A percentile compares a stretch with the other conserved stretches of the same genome.
Conservation (phyloP, 768 basidiomycete genomes). For the Suillus americanus region DNA sequence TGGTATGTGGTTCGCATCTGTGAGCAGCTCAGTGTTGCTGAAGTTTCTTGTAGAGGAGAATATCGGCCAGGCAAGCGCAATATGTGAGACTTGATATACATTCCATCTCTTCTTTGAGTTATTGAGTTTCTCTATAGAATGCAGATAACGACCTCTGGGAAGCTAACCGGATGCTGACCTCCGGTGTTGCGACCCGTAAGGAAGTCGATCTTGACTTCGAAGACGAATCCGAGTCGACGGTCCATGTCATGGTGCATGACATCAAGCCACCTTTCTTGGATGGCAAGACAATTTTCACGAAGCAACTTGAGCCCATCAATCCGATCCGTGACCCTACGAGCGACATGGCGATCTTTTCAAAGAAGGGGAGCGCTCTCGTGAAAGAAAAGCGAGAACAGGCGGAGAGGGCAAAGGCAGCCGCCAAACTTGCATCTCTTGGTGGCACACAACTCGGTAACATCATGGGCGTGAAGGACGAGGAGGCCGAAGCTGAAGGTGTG, state of each 20-base stretch:
- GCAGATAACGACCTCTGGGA: slow-evolving; percentile 99
- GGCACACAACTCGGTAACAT: slow-evolving; percentile 96
- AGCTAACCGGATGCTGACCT: slow-evolving; percentile 95
- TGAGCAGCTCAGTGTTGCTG: slow-evolving; percentile 13
- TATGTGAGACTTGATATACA: slow-evolving; percentile 55
- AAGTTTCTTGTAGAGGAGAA: slow-evolving; percentile 58
- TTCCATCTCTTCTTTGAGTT: slow-evolving; percentile 11
- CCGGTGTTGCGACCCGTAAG: slow-evolving; percentile 88
- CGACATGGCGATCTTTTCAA: slow-evolving; percentile 94
- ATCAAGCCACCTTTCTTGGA: slow-evolving; percentile 98
- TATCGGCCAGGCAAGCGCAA: slow-evolving; percentile 95
- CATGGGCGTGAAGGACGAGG: slow-evolving; percentile 95
- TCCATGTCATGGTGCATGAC: slow-evolving; percentile 97
- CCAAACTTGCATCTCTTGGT: slow-evolving; percentile 88
- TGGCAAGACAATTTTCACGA: slow-evolving; percentile 93
- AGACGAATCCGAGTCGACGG: slow-evolving; percentile 93
- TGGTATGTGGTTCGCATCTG: slow-evolving; percentile 42
- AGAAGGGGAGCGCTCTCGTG: slow-evolving; percentile 94
- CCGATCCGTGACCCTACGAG: slow-evolving; percentile 92
- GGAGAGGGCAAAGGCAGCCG: slow-evolving; percentile 93
- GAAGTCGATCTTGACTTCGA: slow-evolving; percentile 92
- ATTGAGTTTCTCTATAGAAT: slow-evolving; percentile 53
- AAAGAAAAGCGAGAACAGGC: slow-evolving; percentile 96
- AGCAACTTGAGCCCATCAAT: slow-evolving; percentile 95
- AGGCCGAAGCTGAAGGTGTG: slow-evolving; percentile 89